These are phyloP conservation scores for Chloris gayana DNA, from an alignment of 176 grass and related monocot genomes.

Conservation along the genomic window DNA sequence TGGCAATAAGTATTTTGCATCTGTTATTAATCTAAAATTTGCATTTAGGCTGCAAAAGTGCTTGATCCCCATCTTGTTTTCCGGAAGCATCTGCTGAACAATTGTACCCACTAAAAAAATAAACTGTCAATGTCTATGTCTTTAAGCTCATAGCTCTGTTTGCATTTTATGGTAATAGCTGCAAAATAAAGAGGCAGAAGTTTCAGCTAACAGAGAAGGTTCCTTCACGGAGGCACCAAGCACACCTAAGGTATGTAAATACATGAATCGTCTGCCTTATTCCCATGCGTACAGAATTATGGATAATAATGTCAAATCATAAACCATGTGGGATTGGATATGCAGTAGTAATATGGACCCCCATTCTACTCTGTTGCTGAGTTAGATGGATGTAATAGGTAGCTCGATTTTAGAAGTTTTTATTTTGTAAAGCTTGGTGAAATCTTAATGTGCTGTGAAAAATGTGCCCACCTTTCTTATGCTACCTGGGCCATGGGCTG, in stretches of 20 bases:
- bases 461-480: no score
- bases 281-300: background rate
- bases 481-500: no score
- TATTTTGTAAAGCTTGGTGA: conserved; percentile 16
- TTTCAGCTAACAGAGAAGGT: conserved; percentile 77
- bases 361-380: background rate
- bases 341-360: background rate
- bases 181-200: conserved; percentile 87
- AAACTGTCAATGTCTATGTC: background rate
- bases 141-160: conserved; percentile 21
- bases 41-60: conserved; percentile 2
- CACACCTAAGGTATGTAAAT: conserved; percentile 84
- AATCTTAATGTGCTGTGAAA: background rate
- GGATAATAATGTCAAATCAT: conserved; percentile 19
- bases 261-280: conserved; percentile 15
- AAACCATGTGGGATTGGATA: background rate
- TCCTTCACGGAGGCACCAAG: conserved; percentile 76
- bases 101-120: background rate
- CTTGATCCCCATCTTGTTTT: conserved; percentile 12
- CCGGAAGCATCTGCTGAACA: background rate
- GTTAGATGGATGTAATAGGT: background rate
- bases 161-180: conserved; percentile 56
- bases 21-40: conserved; percentile 22
- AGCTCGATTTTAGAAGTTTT: conserved; percentile 20
- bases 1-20: conserved; percentile 2